These are phyloP conservation scores for Cryphonectria japonica DNA, from an alignment of 2,329 filamentous ascomycete genomes.

Conservation along the genomic window DNA sequence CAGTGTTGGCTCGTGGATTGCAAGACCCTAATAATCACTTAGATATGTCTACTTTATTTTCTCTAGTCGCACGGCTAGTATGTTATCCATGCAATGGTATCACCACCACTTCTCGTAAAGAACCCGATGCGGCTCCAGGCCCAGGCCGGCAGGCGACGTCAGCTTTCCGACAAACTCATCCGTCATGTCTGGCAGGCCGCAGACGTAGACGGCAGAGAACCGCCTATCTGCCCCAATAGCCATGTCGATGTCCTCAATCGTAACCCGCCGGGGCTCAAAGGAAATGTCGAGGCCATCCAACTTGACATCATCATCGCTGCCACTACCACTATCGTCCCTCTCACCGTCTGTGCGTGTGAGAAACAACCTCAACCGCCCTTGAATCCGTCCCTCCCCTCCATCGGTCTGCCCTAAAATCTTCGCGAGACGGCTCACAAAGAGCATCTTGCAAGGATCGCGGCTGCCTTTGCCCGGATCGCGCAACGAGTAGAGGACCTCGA, in stretches of 20 bases:
- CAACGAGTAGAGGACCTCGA: constrained; percentile 68
- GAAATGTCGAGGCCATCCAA: constrained; percentile 34
- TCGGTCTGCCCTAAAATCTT: constrained; percentile 43
- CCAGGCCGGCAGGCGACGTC: constrained; percentile 36
- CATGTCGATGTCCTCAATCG: constrained; percentile 44
- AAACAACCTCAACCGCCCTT: constrained; percentile 51
- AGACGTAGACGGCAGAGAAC: constrained; percentile 64
- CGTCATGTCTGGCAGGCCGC: constrained; percentile 70
- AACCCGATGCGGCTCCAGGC: constrained; percentile 37
- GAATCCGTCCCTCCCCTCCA: constrained; percentile 34
- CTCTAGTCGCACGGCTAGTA: background rate
- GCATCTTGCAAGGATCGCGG: constrained; percentile 42
- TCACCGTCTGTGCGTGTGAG: constrained; percentile 41
- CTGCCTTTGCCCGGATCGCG: constrained; percentile 37
- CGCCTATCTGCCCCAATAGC: constrained; percentile 44
- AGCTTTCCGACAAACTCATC: constrained; percentile 63
- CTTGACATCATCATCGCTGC: background rate
- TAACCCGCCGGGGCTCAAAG: constrained; percentile 47
- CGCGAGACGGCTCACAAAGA: constrained; percentile 56
- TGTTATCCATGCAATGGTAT: background rate
- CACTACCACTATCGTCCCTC: constrained; percentile 21
- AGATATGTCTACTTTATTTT: background rate
- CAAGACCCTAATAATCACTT: background rate
- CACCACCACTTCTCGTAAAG: constrained; percentile 47
- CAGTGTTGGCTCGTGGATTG: constrained; percentile 6